Percentiles rank a stretch among this genome's conserved stretches.
Conservation (phyloP, 345 rosid genomes). For the Hibiscus mutabilis region DNA sequence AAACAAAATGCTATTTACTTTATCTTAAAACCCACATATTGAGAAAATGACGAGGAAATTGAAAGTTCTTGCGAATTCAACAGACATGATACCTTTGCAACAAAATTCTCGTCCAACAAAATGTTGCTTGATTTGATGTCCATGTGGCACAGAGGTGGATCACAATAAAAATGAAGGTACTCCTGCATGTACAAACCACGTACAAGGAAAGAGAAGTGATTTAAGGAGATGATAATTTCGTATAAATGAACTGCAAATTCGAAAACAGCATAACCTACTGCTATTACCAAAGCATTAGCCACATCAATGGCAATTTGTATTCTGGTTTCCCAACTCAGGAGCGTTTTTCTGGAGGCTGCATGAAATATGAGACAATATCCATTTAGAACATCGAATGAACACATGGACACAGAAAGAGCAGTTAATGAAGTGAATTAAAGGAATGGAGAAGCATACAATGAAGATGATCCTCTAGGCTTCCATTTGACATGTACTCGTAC, state of each 20-base stretch:
- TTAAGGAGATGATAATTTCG: background rate
- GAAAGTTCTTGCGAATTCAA: background rate
- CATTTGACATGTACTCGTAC: conserved; percentile 87
- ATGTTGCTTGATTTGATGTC: conserved; percentile 96
- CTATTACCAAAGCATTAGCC: conserved; percentile 89
- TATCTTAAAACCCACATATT: background rate
- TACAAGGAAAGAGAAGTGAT: background rate
- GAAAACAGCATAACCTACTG: background rate
- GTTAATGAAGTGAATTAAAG: background rate
- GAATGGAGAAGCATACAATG: conserved; percentile 49
- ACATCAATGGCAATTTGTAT: conserved; percentile 84
- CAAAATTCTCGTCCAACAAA: conserved; percentile 75
- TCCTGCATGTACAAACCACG: conserved; percentile 42
- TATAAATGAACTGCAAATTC: background rate
- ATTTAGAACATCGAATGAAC: conserved; percentile 6
- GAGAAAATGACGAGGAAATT: background rate
- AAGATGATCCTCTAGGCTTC: conserved; percentile 81
- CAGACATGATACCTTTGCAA: conserved; percentile 58
- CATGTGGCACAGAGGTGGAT: conserved; percentile 92
- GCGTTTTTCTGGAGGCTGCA: conserved; percentile 52
- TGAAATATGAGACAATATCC: conserved; percentile 11
- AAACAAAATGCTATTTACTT: background rate
- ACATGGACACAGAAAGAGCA: background rate
- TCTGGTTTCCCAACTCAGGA: conserved; percentile 78
- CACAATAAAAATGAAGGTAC: conserved; percentile 93